phyloP scores from a whole-genome alignment of 2,329 filamentous ascomycete genomes.

The Alternaria incomplexa region DNA sequence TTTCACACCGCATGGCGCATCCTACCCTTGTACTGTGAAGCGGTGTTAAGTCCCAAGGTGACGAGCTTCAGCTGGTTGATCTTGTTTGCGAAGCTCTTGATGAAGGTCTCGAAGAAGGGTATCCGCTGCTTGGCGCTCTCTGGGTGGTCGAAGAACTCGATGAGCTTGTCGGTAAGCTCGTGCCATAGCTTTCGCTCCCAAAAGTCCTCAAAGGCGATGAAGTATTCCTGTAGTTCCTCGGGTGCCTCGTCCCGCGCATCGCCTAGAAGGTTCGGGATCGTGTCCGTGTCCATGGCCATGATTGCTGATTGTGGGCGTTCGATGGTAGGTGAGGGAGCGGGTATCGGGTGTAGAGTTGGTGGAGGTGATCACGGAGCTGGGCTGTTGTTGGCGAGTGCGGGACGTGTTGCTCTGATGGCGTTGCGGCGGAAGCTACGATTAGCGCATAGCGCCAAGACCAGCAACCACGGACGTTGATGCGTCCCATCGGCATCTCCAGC shows the following conservation, averaged over 20 bases:
- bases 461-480: conserved; percentile 24
- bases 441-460: conserved; percentile 29
- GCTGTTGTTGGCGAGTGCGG: conserved; percentile 22
- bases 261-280: conserved; percentile 88
- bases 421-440: conserved; percentile 30
- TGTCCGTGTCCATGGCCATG: conserved; percentile 78
- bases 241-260: conserved; percentile 88
- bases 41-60: conserved; percentile 84
- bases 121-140: conserved; percentile 85
- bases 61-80: conserved; percentile 99
- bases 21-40: conserved; percentile 79
- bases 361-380: conserved; percentile 6
- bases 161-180: conserved; percentile 88
- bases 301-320: conserved; percentile 1
- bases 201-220: conserved; percentile 91
- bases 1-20: conserved; percentile 48
- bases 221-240: conserved; percentile 83
- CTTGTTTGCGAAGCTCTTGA: conserved; percentile 95
- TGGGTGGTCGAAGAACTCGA: conserved; percentile 85
- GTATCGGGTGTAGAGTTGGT: conserved; percentile 1
- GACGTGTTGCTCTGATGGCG: conserved; percentile 29
- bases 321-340: neutral
- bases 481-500: conserved; percentile 27
- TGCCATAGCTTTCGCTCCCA: conserved; percentile 99
- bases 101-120: conserved; percentile 90